Percentiles rank a stretch among this genome's conserved stretches.
These are phyloP conservation scores for Psilocybe subaeruginosa DNA, from an alignment of 768 basidiomycete genomes.

Conservation along the genomic window DNA sequence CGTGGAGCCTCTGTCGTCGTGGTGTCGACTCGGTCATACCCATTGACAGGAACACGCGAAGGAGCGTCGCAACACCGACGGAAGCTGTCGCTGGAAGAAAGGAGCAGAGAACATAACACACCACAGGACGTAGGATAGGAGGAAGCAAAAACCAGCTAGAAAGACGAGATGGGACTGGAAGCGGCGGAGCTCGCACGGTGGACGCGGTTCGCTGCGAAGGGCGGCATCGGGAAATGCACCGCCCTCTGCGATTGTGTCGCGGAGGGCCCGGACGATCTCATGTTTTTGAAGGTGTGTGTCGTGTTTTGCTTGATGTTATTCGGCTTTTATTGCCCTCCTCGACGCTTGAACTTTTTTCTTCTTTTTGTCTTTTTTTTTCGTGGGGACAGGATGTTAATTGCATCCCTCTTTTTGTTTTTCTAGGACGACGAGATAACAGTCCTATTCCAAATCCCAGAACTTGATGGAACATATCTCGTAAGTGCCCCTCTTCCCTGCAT, in stretches of 20 bases:
- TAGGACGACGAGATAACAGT: conserved; percentile 84
- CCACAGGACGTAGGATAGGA: too few relatives aligned
- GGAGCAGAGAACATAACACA: too few relatives aligned
- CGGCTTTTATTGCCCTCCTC: not conserved
- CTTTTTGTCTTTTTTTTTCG: not conserved
- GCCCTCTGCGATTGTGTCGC: conserved; percentile 78
- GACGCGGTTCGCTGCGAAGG: conserved; percentile 85
- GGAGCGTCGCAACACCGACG: too few relatives aligned
- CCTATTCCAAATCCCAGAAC: conserved; percentile 65
- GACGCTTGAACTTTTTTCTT: not conserved
- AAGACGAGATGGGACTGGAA: conserved; percentile 53
- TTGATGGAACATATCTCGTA: conserved; percentile 65
- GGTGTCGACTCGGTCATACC: too few relatives aligned
- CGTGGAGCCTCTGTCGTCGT: too few relatives aligned
- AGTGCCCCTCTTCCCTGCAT: not conserved
- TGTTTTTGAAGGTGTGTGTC: conserved; percentile 76
- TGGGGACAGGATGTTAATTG: too few relatives aligned
- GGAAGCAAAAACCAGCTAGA: too few relatives aligned
- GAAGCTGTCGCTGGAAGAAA: too few relatives aligned
- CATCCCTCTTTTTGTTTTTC: not conserved
- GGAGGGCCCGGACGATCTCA: conserved; percentile 73
- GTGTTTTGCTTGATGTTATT: not conserved
- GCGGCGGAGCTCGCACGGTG: conserved; percentile 74
- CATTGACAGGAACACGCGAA: too few relatives aligned
- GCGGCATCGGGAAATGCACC: conserved; percentile 81